Conservation (phyloP, 202 grass and related monocot species). For the Alloteropsis angusta region DNA sequence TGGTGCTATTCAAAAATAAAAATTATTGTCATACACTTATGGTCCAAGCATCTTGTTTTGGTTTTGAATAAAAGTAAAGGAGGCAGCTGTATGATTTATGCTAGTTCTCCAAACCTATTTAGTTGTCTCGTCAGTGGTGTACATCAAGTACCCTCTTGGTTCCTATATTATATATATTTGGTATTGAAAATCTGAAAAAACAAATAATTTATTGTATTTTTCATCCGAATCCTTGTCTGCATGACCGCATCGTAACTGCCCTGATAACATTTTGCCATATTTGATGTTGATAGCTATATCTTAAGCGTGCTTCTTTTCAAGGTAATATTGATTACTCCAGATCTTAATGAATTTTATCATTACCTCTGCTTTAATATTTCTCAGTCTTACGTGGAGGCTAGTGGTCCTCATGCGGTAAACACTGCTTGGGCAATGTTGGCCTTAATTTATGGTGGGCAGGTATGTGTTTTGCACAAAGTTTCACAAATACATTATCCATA, state of each 20-base stretch:
- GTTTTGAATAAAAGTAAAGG: not conserved
- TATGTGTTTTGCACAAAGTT: not conserved
- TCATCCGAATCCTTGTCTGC: not conserved
- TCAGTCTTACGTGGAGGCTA: conserved; percentile 17
- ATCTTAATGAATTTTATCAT: not conserved
- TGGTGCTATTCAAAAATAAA: no score
- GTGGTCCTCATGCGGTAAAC: conserved; percentile 8
- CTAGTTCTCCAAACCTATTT: not conserved
- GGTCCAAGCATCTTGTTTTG: not conserved
- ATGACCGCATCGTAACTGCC: not conserved
- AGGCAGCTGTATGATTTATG: not conserved
- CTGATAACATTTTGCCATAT: no score
- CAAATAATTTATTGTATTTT: not conserved
- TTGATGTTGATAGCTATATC: not conserved
- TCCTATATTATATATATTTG: not conserved
- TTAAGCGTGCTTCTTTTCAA: not conserved
- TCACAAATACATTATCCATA: not conserved
- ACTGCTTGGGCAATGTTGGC: conserved; percentile 6
- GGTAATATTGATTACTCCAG: not conserved
- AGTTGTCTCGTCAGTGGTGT: not conserved
- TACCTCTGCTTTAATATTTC: not conserved
- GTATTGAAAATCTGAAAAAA: not conserved
- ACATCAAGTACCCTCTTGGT: not conserved
- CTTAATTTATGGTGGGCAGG: conserved; percentile 28
- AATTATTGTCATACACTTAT: not conserved